Base-by-base conservation (phyloP, 805 yeast species). In the Phaffomyces thermotolerans region DNA sequence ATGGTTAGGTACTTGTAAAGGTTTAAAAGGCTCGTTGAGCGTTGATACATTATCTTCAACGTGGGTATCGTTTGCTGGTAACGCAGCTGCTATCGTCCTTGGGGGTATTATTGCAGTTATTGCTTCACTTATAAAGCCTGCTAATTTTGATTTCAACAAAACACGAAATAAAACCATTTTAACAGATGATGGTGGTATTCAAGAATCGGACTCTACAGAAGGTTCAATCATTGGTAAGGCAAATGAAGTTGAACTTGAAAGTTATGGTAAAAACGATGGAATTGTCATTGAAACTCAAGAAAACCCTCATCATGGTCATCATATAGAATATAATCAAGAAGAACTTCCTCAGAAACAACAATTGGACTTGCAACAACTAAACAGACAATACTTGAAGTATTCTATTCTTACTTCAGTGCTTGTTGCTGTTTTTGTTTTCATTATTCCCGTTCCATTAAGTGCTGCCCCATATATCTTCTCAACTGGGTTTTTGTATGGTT, bases 21-120 rank as follows among this genome's bases (percentile, higher is more conserved):
- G 54, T 13, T 54, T 63, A 41, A 50, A 53, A 44, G 73, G 72
- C 20, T 59, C 52, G n/a, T 60, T 69, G 37, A 63, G 46, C 36
- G 67, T 67, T 25, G 55, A 47, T 22, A 63, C 59, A 38, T 51
- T 70, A 33, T 56, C 65, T 22, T 48, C 60, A 34, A 58, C 62
- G 24, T 64, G 68, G 65, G 74, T 68, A 36, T 66, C 73, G 3
- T 67, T 68, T 47, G 59, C 69, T 14, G 74, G 73, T 27, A 68
- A 64, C 44, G 60, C 63, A 7, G 54, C 66, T 9, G 66, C 73
- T 14, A 53, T 67, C 32, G 52, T 60, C 6, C 50, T 65, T 42
- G 67, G 71, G n/a, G 70, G 68, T 30, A 44, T 66, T 9, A 55
- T 64, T 34, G 55, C 71, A 4, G 47, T 64, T 18, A 53, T 45